Percentiles rank a stretch among this genome's conserved stretches.
These are phyloP conservation scores for Thelephora terrestris DNA, from an alignment of 1,284 basidiomycete species.

Conservation along the genomic window DNA sequence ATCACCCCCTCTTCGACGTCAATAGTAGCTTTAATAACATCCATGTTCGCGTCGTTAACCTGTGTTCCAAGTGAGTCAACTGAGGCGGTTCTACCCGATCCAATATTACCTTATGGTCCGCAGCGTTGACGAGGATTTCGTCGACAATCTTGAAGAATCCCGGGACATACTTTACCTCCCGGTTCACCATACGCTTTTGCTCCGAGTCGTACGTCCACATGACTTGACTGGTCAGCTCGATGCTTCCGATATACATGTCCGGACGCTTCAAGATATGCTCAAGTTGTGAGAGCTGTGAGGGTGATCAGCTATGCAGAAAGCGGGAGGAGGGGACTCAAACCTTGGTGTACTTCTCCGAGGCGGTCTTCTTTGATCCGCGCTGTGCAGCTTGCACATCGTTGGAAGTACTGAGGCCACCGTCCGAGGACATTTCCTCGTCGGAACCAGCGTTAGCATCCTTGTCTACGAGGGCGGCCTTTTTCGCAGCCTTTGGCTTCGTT, in stretches of 20 bases:
- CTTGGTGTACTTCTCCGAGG: constrained; percentile 90
- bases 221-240: constrained; percentile 73
- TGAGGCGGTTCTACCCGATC: neutral
- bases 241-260: constrained; percentile 96
- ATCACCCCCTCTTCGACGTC: constrained; percentile 81
- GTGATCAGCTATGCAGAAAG: neutral
- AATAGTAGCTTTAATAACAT: constrained; percentile 81
- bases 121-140: constrained; percentile 98
- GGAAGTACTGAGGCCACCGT: constrained; percentile 32
- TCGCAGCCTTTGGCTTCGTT: constrained; percentile 36
- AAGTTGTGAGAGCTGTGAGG: constrained; percentile 83
- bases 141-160: constrained; percentile 99
- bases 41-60: constrained; percentile 88
- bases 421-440: constrained; percentile 31
- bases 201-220: constrained; percentile 91
- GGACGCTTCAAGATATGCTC: constrained; percentile 96
- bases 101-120: constrained; percentile 88
- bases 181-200: constrained; percentile 69
- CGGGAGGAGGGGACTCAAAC: constrained; percentile 29
- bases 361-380: constrained; percentile 66
- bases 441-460: constrained; percentile 43
- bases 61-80: constrained; percentile 20
- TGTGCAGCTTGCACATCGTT: constrained; percentile 22
- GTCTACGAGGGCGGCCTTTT: constrained; percentile 65
- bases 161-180: constrained; percentile 88